Conservation (phyloP, 2,329 filamentous ascomycete species). For the Aspergillus chevalieri region DNA sequence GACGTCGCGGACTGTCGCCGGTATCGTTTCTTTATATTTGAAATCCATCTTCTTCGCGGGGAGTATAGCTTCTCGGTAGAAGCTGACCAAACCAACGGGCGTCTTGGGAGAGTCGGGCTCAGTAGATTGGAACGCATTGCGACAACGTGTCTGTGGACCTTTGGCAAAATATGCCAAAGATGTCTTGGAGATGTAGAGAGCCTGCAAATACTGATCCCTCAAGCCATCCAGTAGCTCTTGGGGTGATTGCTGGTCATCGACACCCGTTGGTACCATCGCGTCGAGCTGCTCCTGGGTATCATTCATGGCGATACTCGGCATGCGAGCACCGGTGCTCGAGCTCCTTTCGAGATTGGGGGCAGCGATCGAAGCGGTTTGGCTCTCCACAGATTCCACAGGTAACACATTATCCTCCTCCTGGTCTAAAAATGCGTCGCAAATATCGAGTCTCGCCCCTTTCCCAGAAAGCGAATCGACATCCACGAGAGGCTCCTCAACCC, state of each 20-base stretch:
- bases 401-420: conserved; percentile 10
- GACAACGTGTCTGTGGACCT: conserved; percentile 43
- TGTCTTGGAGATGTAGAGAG: conserved; percentile 42
- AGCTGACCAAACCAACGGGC: conserved; percentile 26
- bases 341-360: conserved; percentile 9
- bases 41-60: conserved; percentile 43
- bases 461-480: conserved; percentile 12
- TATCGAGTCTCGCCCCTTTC: conserved; percentile 20
- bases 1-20: conserved; percentile 33
- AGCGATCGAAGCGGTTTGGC: conserved; percentile 10
- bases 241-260: conserved; percentile 22
- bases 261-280: conserved; percentile 6
- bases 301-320: conserved; percentile 2
- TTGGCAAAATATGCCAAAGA: conserved; percentile 49
- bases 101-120: conserved; percentile 16
- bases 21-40: conserved; percentile 43
- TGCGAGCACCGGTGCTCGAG: conserved; percentile 6
- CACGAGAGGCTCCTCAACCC: conserved; percentile 23
- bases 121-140: conserved; percentile 32
- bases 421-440: conserved; percentile 25
- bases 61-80: conserved; percentile 39
- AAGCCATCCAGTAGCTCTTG: conserved; percentile 33
- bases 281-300: conserved; percentile 14
- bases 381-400: conserved; percentile 15
- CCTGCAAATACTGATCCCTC: conserved; percentile 37